Evolutionary conservation across 2,329 filamentous ascomycete genomes (phyloP), one percentile per base, ranked within the genome.

Genomic region (Alternaria triticina): DNA sequence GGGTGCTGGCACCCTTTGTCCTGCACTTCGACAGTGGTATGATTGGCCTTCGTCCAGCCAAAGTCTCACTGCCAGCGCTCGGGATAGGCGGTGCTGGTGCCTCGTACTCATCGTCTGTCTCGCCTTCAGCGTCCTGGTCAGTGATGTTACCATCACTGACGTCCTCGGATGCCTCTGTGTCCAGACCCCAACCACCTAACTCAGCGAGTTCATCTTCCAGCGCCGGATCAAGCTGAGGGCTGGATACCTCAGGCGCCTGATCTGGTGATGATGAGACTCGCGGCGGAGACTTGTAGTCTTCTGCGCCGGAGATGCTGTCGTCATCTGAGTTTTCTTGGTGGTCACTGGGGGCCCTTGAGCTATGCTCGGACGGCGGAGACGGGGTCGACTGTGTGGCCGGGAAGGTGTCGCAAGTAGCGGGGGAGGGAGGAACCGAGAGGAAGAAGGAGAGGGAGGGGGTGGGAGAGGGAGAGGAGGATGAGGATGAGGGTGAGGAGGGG

Each of bases 101-200:
- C 11, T 46, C 40, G 17, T 46, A 45, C 54, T 56, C 54, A 28
- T 56, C 43, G 25, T 46, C 40, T 22, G 54, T 56, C 40, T 56
- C 54, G 43, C 54, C 43, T 56, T 56, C 54, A 22, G 40, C 43
- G 20, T 56, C 40, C 25, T 45, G 23, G 25, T 56, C 54, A 56
- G 54, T 46, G 43, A n/a, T 44, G 12, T 33, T 46, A 22, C 43
- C 43, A 30, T 17, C 43, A 33, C 25, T 46, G 54, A 13, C 40
- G 11, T 56, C 43, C 20, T 28, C 25, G 17, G 54, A 22, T 46
- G 43, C 23, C 25, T 56, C 43, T 22, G 20, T 17, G 54, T 46
- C 25, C 54, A 46, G 54, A 27, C 40, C 40, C 40, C 54, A 56
- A 25, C 54, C 54, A 43, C 54, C 40, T 25, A 46, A 46, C 27